Evolutionary conservation across 1,284 basidiomycete genomes (phyloP), one percentile per base, ranked within the genome.

Genomic region (Cystobasidium slooffiae): DNA sequence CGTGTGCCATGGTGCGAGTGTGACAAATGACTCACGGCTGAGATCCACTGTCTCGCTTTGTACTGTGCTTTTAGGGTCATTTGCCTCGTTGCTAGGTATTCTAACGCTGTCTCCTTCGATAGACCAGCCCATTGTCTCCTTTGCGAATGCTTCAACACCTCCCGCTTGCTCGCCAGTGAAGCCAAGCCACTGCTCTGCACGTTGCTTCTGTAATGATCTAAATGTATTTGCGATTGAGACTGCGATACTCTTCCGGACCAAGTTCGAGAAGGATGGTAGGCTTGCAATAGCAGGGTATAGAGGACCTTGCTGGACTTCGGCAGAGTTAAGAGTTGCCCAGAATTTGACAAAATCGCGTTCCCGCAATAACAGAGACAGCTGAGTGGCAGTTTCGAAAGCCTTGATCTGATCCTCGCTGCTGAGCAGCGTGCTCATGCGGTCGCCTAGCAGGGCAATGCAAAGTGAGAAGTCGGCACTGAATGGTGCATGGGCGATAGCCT

Each of bases 361-460:
- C 12, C 61, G 58, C 18, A 73, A 52, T 3, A 73, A 52, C 6
- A 49, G 44, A 7, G 62, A 65, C 16, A 73, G 63, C 22, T 56
- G 49, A 3, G 47, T 58, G 37, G 70, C 70, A 44, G 58, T 46
- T 22, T 73, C 43, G 52, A 66, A 65, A 18, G 70, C 70, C 20
- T 37, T 43, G 22, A 66, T 52, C 63, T 73, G 70, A 8, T 73
- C 62, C 22, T 53, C 22, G 44, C 59, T 53, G 44, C 59, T 64
- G 37, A 73, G 22, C 51, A 53, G 46, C 12, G 70, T 56, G 53
- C 56, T 62, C 22, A 76, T 72, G 62, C 90, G 87, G 76, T 94
- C 93, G 75, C 94, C 92, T 46, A 94, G 86, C 16, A 98, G 87
- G 47, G 93, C 91, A 77, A 96, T 88, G 81, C 93, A 96, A 75